Base-by-base conservation (phyloP, 179 eudicot genomes). In the Kewa caespitosa region DNA sequence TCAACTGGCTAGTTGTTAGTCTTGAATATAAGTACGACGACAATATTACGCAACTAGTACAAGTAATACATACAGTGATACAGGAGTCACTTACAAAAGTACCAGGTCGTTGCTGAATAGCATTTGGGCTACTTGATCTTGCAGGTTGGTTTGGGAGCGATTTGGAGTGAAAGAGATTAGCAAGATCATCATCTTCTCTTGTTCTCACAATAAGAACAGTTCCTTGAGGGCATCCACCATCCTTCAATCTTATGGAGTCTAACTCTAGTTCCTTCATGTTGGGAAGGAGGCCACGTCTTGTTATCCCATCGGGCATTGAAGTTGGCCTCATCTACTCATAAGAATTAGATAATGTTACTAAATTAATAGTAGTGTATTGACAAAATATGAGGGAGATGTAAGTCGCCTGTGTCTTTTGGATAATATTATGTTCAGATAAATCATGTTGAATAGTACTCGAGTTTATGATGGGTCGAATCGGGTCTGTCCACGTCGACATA, bases 221-320 rank as follows among this genome's bases (percentile, higher is more conserved):
- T 67, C 78, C 72, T 66, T 27, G 37, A 15, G 78, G 72, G 38
- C 78, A 75, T n/a, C 72, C 65, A 27, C 72, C 78, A 48, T 37
- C 72, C 13, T 50, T 75, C 20, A 52, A 37, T 54, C 70, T 27
- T n/a, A 64, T 37, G 15, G 9, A 32, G 12, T 38, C 30, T 5
- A 65, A 12, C 22, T 25, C 22, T 14, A 28, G 33, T 6, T 75
- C 65, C 13, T 67, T 11, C 64, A 27, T 34, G 15, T 59, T 59
- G 28, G 64, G 64, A 28, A 13, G 32, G 36, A 59, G 20, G 31
- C 0, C 8, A 59, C 14, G 64, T 59, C 13, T 30, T 59, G 17
- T 59, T 30, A 30, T 30, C 64, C 15, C 64, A 11, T 59, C 31
- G 8, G 64, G 36, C 2, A 12, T 6, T 5, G 13, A 59, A 28